Evolutionary conservation across 768 basidiomycete species (phyloP).

Genomic region (Trametes coccinea): DNA sequence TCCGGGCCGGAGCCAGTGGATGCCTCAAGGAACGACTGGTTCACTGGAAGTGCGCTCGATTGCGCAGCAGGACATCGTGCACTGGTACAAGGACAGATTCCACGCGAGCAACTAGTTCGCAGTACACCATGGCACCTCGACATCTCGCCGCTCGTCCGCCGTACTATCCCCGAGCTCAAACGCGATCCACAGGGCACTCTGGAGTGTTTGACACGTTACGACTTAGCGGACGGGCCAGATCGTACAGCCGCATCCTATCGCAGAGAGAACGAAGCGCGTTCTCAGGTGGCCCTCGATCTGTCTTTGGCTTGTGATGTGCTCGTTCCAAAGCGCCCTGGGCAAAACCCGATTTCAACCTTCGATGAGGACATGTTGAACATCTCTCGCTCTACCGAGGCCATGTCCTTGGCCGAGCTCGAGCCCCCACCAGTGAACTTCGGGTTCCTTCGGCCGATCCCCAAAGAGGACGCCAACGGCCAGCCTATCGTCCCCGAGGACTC

Average conservation of each 20-base stretch:
- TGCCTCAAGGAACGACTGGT: slow-evolving; percentile 54
- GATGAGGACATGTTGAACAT: slow-evolving; percentile 51
- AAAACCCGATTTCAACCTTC: slow-evolving; percentile 18
- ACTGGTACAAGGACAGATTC: slow-evolving; percentile 49
- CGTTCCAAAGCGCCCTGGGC: slow-evolving; percentile 44
- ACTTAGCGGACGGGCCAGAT: slow-evolving; percentile 41
- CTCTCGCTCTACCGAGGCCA: slow-evolving; percentile 48
- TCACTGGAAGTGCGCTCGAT: slow-evolving; percentile 54
- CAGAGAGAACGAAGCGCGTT: slow-evolving; percentile 54
- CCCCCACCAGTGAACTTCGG: slow-evolving; percentile 63
- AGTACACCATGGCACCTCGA: slow-evolving; percentile 56
- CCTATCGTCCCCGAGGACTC: slow-evolving; percentile 1
- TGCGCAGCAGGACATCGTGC: slow-evolving; percentile 54
- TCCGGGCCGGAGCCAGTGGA: slow-evolving; percentile 49
- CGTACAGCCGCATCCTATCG: slow-evolving; percentile 42
- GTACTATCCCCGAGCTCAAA: slow-evolving; percentile 41
- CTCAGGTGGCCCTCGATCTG: slow-evolving; percentile 66
- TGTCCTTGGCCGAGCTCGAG: slow-evolving; percentile 52
- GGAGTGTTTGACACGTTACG: slow-evolving; percentile 44
- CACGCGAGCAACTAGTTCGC: slow-evolving; percentile 38
- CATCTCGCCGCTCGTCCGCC: slow-evolving; percentile 46
- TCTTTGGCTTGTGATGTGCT: slow-evolving; percentile 58
- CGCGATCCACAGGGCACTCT: slow-evolving; percentile 37
- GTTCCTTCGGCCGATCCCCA: slow-evolving; percentile 54
- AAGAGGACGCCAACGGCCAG: slow-evolving; percentile 31